These are phyloP conservation scores for Corylus avellana DNA, from an alignment of 306 rosid species.

Conservation along the genomic window DNA sequence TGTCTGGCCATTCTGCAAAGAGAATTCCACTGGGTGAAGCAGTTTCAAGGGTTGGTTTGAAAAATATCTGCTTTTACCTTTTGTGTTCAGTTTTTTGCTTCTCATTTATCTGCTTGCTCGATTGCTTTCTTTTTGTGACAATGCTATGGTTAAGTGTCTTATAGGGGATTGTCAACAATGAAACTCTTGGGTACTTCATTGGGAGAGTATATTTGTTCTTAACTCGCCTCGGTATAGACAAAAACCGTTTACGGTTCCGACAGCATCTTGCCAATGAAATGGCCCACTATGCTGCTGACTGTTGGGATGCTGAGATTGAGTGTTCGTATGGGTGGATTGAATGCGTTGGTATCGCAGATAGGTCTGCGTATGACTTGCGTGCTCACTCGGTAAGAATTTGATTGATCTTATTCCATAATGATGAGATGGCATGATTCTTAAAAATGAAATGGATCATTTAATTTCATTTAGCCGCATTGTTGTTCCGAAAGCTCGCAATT, in stretches of 20 bases:
- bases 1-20: conserved; percentile 82
- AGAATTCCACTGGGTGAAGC: conserved; percentile 70
- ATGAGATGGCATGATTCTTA: too few species aligned
- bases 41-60: conserved; percentile 67
- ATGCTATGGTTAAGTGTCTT: conserved; percentile 1
- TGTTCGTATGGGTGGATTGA: conserved; percentile 97
- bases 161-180: conserved; percentile 83
- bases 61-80: neutral
- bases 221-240: conserved; percentile 75
- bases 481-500: neutral
- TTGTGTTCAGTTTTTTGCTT: neutral
- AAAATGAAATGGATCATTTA: too few species aligned
- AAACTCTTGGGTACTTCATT: conserved; percentile 94
- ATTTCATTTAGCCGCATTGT: conserved; percentile 4
- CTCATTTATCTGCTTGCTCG: neutral
- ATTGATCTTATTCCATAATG: neutral
- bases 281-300: conserved; percentile 99
- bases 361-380: conserved; percentile 93
- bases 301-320: conserved; percentile 99
- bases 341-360: conserved; percentile 97
- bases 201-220: conserved; percentile 97
- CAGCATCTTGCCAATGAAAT: conserved; percentile 98
- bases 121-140: conserved; percentile 4
- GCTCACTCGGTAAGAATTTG: conserved; percentile 78
- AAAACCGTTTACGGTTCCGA: conserved; percentile 72